Percentiles rank a stretch among this genome's conserved stretches.
Evolutionary conservation across 345 rosid genomes (phyloP).

Genomic region (Gossypium longicalyx): DNA sequence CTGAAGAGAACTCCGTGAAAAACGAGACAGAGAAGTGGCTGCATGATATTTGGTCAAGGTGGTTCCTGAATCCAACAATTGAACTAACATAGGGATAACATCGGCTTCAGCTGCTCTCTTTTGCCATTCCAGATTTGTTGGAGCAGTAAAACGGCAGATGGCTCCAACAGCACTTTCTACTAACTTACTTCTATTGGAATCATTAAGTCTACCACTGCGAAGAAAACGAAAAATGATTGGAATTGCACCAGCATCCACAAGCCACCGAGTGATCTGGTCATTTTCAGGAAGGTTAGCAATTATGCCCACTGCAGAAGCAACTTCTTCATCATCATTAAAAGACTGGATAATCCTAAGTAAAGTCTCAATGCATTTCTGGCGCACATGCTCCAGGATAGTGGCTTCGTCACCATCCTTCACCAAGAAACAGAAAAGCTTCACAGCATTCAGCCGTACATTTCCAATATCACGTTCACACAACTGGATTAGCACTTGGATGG

Average conservation of each 20-base stretch:
- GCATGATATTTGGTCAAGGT: conserved; percentile 43
- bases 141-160: conserved; percentile 43
- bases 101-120: conserved; percentile 49
- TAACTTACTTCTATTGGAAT: conserved; percentile 28
- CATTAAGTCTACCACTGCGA: conserved; percentile 22
- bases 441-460: conserved; percentile 51
- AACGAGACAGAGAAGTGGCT: conserved; percentile 42
- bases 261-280: conserved; percentile 45
- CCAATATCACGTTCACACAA: conserved; percentile 38
- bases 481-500: conserved; percentile 49
- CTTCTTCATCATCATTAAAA: conserved; percentile 41
- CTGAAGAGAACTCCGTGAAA: conserved; percentile 41
- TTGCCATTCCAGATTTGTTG: conserved; percentile 47
- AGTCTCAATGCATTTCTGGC: conserved; percentile 36
- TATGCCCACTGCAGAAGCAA: conserved; percentile 48
- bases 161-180: conserved; percentile 56
- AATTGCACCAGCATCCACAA: conserved; percentile 44
- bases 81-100: conserved; percentile 47
- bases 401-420: conserved; percentile 45
- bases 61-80: conserved; percentile 43
- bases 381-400: conserved; percentile 43
- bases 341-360: conserved; percentile 43
- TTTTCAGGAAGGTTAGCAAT: conserved; percentile 54
- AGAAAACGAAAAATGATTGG: conserved; percentile 23
- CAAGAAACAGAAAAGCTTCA: conserved; percentile 54